phyloP scores from a whole-genome alignment of 371 early-diverging fungal genomes.

The Lichtheimia hyalospora region DNA sequence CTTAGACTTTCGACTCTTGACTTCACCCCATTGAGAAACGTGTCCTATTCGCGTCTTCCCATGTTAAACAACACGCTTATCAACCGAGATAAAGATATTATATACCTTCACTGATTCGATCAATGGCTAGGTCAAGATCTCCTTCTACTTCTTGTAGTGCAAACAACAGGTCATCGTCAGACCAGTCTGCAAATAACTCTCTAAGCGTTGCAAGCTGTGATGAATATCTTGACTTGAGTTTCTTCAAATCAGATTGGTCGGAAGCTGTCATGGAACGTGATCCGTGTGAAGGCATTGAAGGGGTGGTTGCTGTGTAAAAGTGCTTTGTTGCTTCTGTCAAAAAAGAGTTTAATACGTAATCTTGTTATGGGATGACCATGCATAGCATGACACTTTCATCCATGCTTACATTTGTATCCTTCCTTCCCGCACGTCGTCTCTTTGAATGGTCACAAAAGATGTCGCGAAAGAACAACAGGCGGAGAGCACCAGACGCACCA shows the following conservation, averaged over 20 bases:
- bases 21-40: conserved; percentile 91
- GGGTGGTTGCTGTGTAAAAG: neutral
- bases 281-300: conserved; percentile 20
- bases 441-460: no score
- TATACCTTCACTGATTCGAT: conserved; percentile 83
- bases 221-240: conserved; percentile 66
- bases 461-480: no score
- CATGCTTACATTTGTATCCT: no score
- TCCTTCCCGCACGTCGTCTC: no score
- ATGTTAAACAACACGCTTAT: neutral
- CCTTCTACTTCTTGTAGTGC: conserved; percentile 84
- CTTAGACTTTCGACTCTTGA: conserved; percentile 77
- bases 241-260: conserved; percentile 66
- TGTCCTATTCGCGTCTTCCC: conserved; percentile 56
- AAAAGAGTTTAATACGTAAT: no score
- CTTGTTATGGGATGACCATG: no score
- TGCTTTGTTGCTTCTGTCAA: no score
- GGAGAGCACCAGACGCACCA: no score
- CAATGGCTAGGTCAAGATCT: conserved; percentile 79
- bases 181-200: conserved; percentile 87
- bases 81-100: neutral
- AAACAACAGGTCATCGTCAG: conserved; percentile 84
- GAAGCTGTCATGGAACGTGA: conserved; percentile 25
- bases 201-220: conserved; percentile 67
- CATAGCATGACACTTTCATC: no score